phyloP scores from a whole-genome alignment of 768 basidiomycete genomes.

The Leccinum barrowsii region DNA sequence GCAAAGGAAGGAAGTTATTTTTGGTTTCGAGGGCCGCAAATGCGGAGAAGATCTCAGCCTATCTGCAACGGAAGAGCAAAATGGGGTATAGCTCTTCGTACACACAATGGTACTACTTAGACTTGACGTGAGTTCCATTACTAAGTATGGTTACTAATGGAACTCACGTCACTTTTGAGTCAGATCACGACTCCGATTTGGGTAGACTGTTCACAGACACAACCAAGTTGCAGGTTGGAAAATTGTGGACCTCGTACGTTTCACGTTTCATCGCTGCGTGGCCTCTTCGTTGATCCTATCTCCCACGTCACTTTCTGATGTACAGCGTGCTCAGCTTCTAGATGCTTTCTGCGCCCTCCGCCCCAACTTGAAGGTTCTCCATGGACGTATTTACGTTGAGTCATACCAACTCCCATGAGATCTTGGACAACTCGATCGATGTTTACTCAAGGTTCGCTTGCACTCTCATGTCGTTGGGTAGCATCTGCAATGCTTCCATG shows the following conservation, averaged over 20 bases:
- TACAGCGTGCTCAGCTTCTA: slow-evolving; percentile 45
- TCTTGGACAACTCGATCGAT: slow-evolving; percentile 20
- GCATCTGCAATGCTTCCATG: slow-evolving; percentile 20
- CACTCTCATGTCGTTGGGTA: slow-evolving; percentile 18
- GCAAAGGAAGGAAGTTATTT: too few relatives aligned
- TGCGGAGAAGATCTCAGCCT: too few relatives aligned
- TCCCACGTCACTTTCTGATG: slow-evolving; percentile 16
- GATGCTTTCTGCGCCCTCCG: slow-evolving; percentile 53
- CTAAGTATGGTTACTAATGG: too few relatives aligned
- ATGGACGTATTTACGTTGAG: slow-evolving; percentile 52
- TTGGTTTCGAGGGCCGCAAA: too few relatives aligned
- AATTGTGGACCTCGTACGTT: slow-evolving; percentile 36
- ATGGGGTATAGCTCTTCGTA: too few relatives aligned
- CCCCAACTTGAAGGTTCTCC: slow-evolving; percentile 43
- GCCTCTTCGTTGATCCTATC: slow-evolving; percentile 3
- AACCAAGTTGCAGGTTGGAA: too few relatives aligned
- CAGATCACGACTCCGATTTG: too few relatives aligned
- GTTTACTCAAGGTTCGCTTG: slow-evolving; percentile 10
- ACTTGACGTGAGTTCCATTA: too few relatives aligned
- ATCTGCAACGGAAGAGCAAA: too few relatives aligned
- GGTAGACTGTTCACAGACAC: too few relatives aligned
- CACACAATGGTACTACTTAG: too few relatives aligned
- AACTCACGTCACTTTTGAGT: too few relatives aligned
- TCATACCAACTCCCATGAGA: slow-evolving; percentile 22
- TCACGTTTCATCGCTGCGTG: neutral